Evolutionary conservation across 1,284 basidiomycete species (phyloP).

Genomic region (Kwoniella shivajii): DNA sequence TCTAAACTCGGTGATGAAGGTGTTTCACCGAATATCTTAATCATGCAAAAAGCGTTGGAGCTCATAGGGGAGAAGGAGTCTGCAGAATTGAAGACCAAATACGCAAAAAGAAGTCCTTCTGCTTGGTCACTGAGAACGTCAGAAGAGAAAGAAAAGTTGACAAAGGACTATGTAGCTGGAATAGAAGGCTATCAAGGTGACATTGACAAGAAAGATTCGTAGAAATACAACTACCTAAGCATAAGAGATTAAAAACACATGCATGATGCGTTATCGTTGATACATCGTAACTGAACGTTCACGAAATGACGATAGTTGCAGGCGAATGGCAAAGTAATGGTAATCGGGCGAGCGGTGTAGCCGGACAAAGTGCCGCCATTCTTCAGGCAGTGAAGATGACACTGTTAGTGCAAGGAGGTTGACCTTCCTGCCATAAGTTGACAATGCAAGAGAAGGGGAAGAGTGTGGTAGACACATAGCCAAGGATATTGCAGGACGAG

Average conservation of each 20-base stretch:
- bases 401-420: too few relatives aligned
- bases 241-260: not conserved
- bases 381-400: too few relatives aligned
- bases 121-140: conserved; percentile 51
- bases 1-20: conserved; percentile 21
- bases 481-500: too few relatives aligned
- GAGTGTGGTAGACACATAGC: too few relatives aligned
- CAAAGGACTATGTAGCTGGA: not conserved
- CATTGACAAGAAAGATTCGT: not conserved
- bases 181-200: conserved; percentile 1
- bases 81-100: conserved; percentile 25
- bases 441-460: too few relatives aligned
- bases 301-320: too few relatives aligned
- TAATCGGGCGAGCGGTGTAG: too few relatives aligned
- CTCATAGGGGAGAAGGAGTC: conserved; percentile 11
- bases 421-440: too few relatives aligned
- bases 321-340: too few relatives aligned
- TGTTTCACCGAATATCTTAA: conserved; percentile 27
- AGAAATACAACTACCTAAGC: conserved; percentile 1
- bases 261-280: not conserved
- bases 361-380: too few relatives aligned
- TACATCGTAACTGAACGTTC: too few relatives aligned
- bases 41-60: conserved; percentile 12
- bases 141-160: conserved; percentile 37
- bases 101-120: conserved; percentile 42